Percentiles rank a stretch among this genome's conserved stretches.
These are phyloP conservation scores for Auxenochlorella pyrenoidosa DNA, from an alignment of 139 green algal genomes.

Conservation along the genomic window DNA sequence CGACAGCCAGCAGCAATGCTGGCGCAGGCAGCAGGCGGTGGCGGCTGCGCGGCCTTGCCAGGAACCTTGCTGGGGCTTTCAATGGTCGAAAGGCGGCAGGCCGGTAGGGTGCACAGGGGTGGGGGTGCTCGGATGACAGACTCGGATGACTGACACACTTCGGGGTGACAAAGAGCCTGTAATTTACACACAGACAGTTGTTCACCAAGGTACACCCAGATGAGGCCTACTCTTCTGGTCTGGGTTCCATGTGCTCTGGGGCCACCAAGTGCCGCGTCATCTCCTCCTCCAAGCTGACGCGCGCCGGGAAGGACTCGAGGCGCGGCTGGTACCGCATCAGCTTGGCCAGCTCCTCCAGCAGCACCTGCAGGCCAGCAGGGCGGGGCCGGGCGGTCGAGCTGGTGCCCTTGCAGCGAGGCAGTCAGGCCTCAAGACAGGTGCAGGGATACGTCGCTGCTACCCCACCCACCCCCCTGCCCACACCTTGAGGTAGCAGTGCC, in stretches of 20 bases:
- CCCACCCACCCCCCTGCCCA: background rate
- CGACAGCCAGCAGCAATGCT: background rate
- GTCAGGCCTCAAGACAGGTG: no score
- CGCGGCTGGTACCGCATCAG: background rate
- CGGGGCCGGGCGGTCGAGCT: no score
- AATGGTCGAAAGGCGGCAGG: no score
- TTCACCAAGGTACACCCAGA: no score
- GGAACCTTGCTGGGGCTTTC: background rate
- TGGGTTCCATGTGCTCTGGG: no score
- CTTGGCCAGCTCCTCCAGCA: background rate
- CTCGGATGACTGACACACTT: no score
- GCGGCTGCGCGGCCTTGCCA: background rate
- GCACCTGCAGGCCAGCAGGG: background rate
- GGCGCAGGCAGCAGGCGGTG: background rate
- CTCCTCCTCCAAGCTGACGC: background rate
- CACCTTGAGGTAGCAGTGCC: constrained; percentile 18
- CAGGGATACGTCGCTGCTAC: background rate
- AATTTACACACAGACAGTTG: no score
- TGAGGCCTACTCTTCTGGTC: no score
- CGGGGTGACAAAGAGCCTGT: no score
- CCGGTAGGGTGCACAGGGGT: no score
- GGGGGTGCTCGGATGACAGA: no score
- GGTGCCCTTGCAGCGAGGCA: no score
- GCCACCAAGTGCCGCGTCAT: background rate
- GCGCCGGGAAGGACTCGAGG: background rate